Evolutionary conservation across 371 early-diverging fungal genomes (phyloP), one percentile per base, ranked within the genome.

Genomic region (Lichtheimia ramosa): DNA sequence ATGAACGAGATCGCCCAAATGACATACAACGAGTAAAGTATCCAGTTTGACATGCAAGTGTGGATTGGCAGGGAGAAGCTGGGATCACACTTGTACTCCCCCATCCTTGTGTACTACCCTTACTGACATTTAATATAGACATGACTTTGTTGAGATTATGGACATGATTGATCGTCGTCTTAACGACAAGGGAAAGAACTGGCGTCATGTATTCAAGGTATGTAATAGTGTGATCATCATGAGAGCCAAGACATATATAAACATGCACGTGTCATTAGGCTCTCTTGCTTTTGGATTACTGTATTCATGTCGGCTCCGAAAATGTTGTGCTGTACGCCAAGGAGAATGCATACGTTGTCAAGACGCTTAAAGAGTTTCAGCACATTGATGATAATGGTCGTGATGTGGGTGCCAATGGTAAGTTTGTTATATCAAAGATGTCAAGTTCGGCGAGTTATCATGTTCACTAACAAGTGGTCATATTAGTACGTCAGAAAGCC

Each of bases 181-280:
- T 66, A 96, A 97, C 66, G 98, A 97, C 75, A 88, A 91, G 61
- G 99, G 99, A 14, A 96, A 94, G 77, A 90, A 96, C 81, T 98
- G 99, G 99, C 83, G 97, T 51, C 99, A 98, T 73, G 97, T 98
- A 16, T 96, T 91, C 75, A 98, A 98, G 86, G 95, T 89, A 77
- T 65, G 64, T 53, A 34, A 40, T 25, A 24, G 20, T 3, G 5
- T 41, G 12, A 34, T 34, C 8, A 34, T 34, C 27, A 27, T 27
- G 27, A n/a, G 34, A 34, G 34, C 10, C 34, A 34, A 34, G 34
- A 34, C 34, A 34, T 34, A 34, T 34, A 34, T 34, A 34, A 34
- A 34, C 34, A 34, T 34, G 34, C 34, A 34, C 34, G 34, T 34
- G 50, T 13, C n/a, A n/a, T n/a, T 63, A 79, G 83, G 75, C 84